Conservation (phyloP, 257 asterid genomes). For the Solanum dulcamara region DNA sequence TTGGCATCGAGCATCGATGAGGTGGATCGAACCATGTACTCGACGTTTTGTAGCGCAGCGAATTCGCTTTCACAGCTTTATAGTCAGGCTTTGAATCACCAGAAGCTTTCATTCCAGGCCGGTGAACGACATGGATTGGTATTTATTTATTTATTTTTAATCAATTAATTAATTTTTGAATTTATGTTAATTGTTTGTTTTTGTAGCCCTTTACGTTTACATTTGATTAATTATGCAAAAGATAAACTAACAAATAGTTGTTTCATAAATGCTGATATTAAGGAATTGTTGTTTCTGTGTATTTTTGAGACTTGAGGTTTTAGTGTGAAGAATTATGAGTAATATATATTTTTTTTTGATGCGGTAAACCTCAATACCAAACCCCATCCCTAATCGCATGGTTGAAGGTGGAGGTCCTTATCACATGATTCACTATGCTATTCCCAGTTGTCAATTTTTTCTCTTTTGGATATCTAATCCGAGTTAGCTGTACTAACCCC, state of each 20-base stretch:
- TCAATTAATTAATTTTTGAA: background rate
- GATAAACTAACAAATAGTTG: background rate
- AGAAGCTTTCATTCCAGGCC: conserved; percentile 10
- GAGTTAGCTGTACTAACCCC: background rate
- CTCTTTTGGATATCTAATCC: background rate
- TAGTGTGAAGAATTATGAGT: background rate
- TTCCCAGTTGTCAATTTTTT: background rate
- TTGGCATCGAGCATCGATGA: conserved; percentile 9
- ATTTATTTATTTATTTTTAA: background rate
- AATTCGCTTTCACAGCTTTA: conserved; percentile 13
- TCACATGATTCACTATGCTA: background rate
- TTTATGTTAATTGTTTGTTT: background rate
- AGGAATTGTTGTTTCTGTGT: background rate
- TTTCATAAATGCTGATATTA: background rate
- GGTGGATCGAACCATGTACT: conserved; percentile 13
- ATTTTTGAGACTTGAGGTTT: background rate
- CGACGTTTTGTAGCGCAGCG: conserved; percentile 8
- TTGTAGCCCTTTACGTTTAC: background rate
- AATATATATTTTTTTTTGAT: background rate
- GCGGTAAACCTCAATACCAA: background rate
- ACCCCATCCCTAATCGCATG: background rate
- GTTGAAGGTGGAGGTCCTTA: background rate
- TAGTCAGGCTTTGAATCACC: conserved; percentile 12
- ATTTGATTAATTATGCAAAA: background rate
- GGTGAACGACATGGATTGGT: conserved; percentile 15